A percentile compares a stretch with the other conserved stretches of the same genome.
phyloP scores from a whole-genome alignment of 1,284 basidiomycete genomes.

The Cryptococcus amylolentus region DNA sequence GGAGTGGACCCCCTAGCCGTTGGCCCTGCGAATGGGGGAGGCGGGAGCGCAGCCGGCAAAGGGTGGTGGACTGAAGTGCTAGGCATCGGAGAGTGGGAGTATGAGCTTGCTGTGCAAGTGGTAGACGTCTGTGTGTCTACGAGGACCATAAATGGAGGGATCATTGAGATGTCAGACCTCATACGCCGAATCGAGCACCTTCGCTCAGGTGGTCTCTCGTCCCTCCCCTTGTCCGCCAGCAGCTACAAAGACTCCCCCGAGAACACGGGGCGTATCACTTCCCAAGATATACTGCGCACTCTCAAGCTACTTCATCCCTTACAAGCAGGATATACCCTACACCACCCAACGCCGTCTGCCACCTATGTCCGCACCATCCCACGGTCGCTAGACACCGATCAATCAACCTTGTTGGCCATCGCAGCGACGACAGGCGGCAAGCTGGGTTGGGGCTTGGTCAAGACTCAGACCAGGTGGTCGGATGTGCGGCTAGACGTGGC shows the following conservation, averaged over 20 bases:
- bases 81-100: constrained; percentile 86
- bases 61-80: constrained; percentile 87
- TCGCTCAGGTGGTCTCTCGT: constrained; percentile 44
- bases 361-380: constrained; percentile 43
- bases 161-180: constrained; percentile 85
- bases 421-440: constrained; percentile 66
- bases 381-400: constrained; percentile 75
- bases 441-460: constrained; percentile 61
- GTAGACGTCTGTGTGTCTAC: constrained; percentile 94
- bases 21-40: background rate
- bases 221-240: background rate
- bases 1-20: constrained; percentile 93
- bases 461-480: constrained; percentile 68
- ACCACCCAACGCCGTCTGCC: constrained; percentile 48
- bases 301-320: constrained; percentile 85
- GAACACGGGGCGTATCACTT: constrained; percentile 54
- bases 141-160: constrained; percentile 80
- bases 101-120: constrained; percentile 92
- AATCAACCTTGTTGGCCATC: constrained; percentile 67
- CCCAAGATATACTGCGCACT: constrained; percentile 78
- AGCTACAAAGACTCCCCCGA: background rate
- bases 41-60: constrained; percentile 54
- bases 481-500: constrained; percentile 68
- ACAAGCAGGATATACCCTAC: constrained; percentile 82
- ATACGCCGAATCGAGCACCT: constrained; percentile 72